Evolutionary conservation across 768 basidiomycete species (phyloP).

Genomic region (Pilatotrama ljubarskyi): DNA sequence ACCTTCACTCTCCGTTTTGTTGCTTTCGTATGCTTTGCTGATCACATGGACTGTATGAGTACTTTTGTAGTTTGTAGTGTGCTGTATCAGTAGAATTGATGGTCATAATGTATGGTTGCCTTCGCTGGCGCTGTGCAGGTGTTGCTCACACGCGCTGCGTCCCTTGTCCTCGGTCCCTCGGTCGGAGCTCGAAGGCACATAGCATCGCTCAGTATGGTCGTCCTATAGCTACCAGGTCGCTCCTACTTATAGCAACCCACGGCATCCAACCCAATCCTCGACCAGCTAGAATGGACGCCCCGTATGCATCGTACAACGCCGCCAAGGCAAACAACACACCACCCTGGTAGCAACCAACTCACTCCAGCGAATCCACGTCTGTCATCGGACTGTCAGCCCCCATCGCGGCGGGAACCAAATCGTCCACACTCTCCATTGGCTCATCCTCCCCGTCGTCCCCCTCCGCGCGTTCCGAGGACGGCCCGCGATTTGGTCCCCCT

Average conservation of each 20-base stretch:
- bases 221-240: no score
- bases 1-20: not conserved
- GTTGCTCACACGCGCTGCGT: no score
- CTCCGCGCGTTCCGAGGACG: not conserved
- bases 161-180: no score
- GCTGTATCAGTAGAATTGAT: not conserved
- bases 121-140: not conserved
- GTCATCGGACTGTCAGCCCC: constrained; percentile 20
- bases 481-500: not conserved
- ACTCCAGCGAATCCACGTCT: constrained; percentile 7
- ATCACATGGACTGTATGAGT: not conserved
- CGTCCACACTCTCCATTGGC: not conserved
- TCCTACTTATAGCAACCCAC: no score
- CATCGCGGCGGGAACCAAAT: constrained; percentile 3
- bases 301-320: not conserved
- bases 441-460: not conserved
- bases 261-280: no score
- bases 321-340: not conserved
- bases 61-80: not conserved
- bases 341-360: not conserved
- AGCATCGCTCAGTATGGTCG: no score
- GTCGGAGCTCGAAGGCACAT: no score
- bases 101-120: not conserved
- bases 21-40: not conserved
- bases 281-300: no score